A percentile compares a stretch with the other conserved stretches of the same genome.
Evolutionary conservation across 371 early-diverging fungal genomes (phyloP).

Genomic region (Mortierella sp.): DNA sequence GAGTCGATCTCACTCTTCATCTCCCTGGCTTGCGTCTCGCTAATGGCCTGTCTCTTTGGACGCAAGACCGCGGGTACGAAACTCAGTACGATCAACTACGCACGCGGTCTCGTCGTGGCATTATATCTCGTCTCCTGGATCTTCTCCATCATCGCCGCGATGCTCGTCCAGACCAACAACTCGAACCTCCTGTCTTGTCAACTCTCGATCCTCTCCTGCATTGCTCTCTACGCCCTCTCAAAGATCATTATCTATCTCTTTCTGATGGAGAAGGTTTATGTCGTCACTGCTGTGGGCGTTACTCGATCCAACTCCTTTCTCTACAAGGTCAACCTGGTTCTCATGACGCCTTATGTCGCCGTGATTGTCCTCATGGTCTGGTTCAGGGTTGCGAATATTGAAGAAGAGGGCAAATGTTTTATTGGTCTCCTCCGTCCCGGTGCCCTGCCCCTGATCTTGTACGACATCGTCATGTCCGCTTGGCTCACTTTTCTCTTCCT

Average conservation of each 20-base stretch:
- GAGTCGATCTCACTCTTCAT: constrained; percentile 49
- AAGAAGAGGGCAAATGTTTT: constrained; percentile 54
- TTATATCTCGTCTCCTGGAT: constrained; percentile 63
- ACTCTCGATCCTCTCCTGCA: constrained; percentile 58
- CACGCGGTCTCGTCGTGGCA: constrained; percentile 58
- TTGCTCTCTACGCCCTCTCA: constrained; percentile 58
- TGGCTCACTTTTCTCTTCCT: constrained; percentile 59
- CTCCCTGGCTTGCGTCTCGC: constrained; percentile 61
- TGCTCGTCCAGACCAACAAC: constrained; percentile 68
- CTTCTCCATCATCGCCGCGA: constrained; percentile 62
- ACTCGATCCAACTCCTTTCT: constrained; percentile 46
- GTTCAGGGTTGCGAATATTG: constrained; percentile 44
- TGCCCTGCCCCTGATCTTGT: constrained; percentile 57
- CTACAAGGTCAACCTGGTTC: constrained; percentile 58
- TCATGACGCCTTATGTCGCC: constrained; percentile 59
- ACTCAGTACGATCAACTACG: constrained; percentile 58
- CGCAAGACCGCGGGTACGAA: constrained; percentile 63
- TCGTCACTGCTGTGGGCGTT: constrained; percentile 47
- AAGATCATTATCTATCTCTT: constrained; percentile 66
- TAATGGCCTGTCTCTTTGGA: constrained; percentile 66
- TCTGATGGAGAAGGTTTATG: constrained; percentile 67
- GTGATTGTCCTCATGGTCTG: constrained; percentile 58
- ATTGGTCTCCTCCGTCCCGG: constrained; percentile 58
- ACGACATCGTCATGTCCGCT: constrained; percentile 57
- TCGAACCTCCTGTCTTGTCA: constrained; percentile 62